Conservation (phyloP, 164 flowering plant genomes). For the Akebia trifoliata region DNA sequence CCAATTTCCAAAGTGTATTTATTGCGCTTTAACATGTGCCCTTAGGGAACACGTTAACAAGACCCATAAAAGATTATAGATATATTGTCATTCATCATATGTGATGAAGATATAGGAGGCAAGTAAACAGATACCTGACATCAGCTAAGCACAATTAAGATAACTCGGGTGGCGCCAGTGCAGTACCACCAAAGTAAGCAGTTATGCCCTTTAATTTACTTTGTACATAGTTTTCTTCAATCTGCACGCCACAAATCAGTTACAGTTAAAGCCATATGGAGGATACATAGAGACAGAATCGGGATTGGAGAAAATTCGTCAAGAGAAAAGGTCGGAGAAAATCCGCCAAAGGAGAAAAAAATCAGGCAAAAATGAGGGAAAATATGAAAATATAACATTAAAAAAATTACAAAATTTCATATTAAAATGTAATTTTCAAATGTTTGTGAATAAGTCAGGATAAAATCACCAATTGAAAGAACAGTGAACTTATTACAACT, state of each 20-base stretch:
- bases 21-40: too few species aligned
- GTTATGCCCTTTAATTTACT: constrained; percentile 41
- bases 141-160: constrained; percentile 7
- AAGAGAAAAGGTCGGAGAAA: too few species aligned
- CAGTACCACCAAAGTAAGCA: constrained; percentile 43
- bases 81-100: background rate
- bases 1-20: too few species aligned
- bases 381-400: background rate
- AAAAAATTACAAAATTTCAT: too few species aligned
- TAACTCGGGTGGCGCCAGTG: constrained; percentile 4
- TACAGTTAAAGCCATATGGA: background rate
- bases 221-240: constrained; percentile 44
- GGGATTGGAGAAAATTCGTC: too few species aligned
- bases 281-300: too few species aligned
- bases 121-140: background rate
- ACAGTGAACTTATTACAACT: too few species aligned
- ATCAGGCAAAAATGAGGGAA: background rate
- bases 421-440: too few species aligned
- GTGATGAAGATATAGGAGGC: background rate
- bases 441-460: too few species aligned
- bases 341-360: background rate
- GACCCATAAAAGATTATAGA: background rate
- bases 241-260: constrained; percentile 26
- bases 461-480: too few species aligned
- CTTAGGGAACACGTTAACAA: too few species aligned